These are phyloP conservation scores for Ceriops zippeliana DNA, from an alignment of 345 rosid species.

Conservation along the genomic window DNA sequence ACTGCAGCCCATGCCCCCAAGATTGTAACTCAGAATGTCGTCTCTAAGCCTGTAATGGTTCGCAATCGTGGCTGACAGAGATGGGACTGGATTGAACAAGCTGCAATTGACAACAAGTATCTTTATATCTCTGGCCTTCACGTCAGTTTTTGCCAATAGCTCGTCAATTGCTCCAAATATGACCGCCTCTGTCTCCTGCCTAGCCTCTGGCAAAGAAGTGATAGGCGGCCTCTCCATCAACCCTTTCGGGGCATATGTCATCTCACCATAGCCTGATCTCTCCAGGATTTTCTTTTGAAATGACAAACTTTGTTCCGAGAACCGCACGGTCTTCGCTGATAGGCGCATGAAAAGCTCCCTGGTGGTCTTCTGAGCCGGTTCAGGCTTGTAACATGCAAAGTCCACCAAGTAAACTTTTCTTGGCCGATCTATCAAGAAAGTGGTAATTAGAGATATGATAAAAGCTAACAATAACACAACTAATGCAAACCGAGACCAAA, in stretches of 20 bases:
- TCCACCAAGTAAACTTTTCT: no score
- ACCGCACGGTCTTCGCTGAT: background rate
- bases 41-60: slow-evolving; percentile 22
- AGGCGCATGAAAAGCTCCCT: background rate
- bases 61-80: slow-evolving; percentile 21
- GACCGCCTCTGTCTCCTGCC: slow-evolving; percentile 15
- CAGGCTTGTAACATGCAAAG: no score
- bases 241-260: slow-evolving; percentile 15
- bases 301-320: slow-evolving; percentile 14
- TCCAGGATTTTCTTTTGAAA: slow-evolving; percentile 17
- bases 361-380: no score
- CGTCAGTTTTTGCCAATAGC: slow-evolving; percentile 15
- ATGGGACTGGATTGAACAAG: slow-evolving; percentile 26
- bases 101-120: slow-evolving; percentile 25
- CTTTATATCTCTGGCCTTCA: slow-evolving; percentile 14
- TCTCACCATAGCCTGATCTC: slow-evolving; percentile 18
- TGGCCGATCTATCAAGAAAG: no score
- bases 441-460: no score
- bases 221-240: background rate
- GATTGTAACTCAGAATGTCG: slow-evolving; percentile 23
- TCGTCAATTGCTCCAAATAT: slow-evolving; percentile 24
- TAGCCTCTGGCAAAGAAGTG: slow-evolving; percentile 1
- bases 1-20: slow-evolving; percentile 33
- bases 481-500: no score
- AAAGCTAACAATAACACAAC: no score